These are phyloP conservation scores for Alternaria sp. DNA, from an alignment of 2,329 filamentous ascomycete species.

Conservation along the genomic window DNA sequence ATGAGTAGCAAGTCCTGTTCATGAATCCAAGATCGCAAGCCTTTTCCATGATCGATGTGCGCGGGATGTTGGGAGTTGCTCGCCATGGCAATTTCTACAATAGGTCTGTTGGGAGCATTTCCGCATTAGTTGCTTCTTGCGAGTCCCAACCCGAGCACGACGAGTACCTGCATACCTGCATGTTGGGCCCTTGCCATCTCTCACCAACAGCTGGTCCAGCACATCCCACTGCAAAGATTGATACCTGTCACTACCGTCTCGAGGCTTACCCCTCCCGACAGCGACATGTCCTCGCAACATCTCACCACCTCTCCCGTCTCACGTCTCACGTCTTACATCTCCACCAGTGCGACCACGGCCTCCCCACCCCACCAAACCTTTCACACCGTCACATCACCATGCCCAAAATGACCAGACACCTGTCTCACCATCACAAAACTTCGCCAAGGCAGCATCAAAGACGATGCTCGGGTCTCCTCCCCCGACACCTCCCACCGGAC, in stretches of 20 bases:
- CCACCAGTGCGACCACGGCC: conserved; percentile 9
- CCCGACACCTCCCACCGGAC: conserved; percentile 30
- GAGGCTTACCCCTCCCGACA: conserved; percentile 8
- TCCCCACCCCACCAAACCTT: conserved; percentile 9
- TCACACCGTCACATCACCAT: not conserved
- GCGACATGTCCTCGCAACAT: conserved; percentile 1
- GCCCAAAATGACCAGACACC: conserved; percentile 1
- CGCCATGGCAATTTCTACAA: conserved; percentile 13
- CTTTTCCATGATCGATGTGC: conserved; percentile 4
- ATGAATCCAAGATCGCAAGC: not conserved
- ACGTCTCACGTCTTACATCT: not conserved
- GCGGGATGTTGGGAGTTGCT: conserved; percentile 8
- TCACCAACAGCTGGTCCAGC: conserved; percentile 27
- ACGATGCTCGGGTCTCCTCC: conserved; percentile 37
- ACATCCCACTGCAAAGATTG: conserved; percentile 16
- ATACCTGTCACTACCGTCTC: not conserved
- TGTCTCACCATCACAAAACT: not conserved
- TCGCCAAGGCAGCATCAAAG: conserved; percentile 5
- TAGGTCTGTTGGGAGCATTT: conserved; percentile 30
- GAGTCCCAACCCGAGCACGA: conserved; percentile 25
- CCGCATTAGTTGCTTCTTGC: conserved; percentile 36
- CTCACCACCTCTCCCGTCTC: not conserved
- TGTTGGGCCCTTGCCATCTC: conserved; percentile 34
- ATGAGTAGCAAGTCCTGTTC: conserved; percentile 4
- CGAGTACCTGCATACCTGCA: conserved; percentile 6